phyloP scores from a whole-genome alignment of 306 rosid genomes.

The Vigna angularis region DNA sequence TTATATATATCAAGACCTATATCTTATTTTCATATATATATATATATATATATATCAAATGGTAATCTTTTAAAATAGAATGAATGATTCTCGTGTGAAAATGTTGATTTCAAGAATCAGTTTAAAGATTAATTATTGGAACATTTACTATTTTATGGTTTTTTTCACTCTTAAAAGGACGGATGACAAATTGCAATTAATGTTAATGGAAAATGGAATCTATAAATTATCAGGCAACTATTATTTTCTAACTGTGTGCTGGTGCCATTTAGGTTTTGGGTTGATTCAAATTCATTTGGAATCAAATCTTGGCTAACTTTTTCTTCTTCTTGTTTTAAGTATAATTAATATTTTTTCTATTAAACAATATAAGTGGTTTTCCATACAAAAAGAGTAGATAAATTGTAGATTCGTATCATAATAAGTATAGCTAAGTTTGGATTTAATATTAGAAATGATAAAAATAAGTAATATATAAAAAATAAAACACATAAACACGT shows the following conservation, averaged over 20 bases:
- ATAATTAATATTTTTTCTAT: background rate
- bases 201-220: background rate
- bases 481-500: too few species aligned
- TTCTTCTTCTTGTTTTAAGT: background rate
- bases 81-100: too few species aligned
- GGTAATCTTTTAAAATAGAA: too few species aligned
- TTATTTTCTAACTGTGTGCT: background rate
- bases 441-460: too few species aligned
- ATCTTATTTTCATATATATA: too few species aligned
- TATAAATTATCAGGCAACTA: background rate
- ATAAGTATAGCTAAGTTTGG: too few species aligned
- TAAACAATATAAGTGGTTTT: too few species aligned
- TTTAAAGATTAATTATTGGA: background rate
- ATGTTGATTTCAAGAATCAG: background rate
- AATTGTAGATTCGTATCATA: too few species aligned
- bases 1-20: too few species aligned
- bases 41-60: too few species aligned
- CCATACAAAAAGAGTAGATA: too few species aligned
- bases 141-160: background rate
- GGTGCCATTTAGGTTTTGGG: background rate
- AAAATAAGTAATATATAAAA: too few species aligned
- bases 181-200: background rate
- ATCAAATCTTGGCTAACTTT: background rate
- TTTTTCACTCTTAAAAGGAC: background rate
- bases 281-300: background rate